Conservation (phyloP, 2,329 filamentous ascomycete species). For the Ophioceras dolichostomum region DNA sequence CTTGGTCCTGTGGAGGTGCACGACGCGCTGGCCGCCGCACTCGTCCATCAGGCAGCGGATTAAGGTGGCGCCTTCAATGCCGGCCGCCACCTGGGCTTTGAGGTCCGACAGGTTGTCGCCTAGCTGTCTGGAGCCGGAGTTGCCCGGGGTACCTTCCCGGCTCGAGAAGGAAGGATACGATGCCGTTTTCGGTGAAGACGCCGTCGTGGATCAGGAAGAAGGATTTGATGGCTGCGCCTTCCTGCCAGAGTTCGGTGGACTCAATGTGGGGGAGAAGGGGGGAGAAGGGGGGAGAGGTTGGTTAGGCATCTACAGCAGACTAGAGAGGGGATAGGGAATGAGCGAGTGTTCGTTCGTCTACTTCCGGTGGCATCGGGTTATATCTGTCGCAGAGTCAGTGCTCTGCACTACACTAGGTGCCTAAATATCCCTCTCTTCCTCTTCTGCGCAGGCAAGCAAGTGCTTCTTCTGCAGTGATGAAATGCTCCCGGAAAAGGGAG, state of each 20-base stretch:
- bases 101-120: slow-evolving; percentile 78
- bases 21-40: slow-evolving; percentile 63
- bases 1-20: slow-evolving; percentile 72
- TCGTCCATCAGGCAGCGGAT: slow-evolving; percentile 66
- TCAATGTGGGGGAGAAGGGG: not conserved
- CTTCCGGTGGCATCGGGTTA: not conserved
- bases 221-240: slow-evolving; percentile 51
- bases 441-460: no score
- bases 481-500: no score
- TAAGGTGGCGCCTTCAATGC: slow-evolving; percentile 72
- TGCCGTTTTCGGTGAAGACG: slow-evolving; percentile 65
- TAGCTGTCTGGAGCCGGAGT: slow-evolving; percentile 66
- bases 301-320: no score
- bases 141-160: slow-evolving; percentile 65
- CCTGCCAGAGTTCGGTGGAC: slow-evolving; percentile 40
- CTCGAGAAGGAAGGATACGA: slow-evolving; percentile 55
- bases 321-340: not conserved
- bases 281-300: not conserved
- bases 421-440: no score
- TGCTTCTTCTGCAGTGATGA: no score
- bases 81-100: slow-evolving; percentile 77
- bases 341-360: not conserved
- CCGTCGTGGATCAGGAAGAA: slow-evolving; percentile 66
- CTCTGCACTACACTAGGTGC: no score
- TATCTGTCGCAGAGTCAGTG: no score